These are phyloP conservation scores for Pharnaceum exiguum DNA, from an alignment of 148 eudicot species.

Conservation along the genomic window DNA sequence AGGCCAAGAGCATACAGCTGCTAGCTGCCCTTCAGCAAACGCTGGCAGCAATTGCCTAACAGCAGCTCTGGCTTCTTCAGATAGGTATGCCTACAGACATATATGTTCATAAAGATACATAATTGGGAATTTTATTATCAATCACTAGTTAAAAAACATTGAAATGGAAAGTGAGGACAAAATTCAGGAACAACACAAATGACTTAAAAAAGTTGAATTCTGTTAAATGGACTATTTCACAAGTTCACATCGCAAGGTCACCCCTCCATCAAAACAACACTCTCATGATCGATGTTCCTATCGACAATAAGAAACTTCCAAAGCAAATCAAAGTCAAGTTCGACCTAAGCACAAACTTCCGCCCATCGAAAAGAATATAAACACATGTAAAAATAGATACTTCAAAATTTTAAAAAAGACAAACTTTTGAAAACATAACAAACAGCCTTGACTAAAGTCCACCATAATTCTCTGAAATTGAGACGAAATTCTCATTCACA, in stretches of 20 bases:
- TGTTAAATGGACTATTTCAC: no score
- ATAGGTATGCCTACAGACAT: conserved; percentile 54
- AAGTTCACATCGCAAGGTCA: no score
- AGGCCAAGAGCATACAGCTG: conserved; percentile 86
- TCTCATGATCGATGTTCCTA: no score
- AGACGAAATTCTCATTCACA: neutral
- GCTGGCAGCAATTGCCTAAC: conserved; percentile 78
- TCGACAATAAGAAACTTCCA: neutral
- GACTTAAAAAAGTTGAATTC: no score
- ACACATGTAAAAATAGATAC: neutral
- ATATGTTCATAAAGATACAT: neutral
- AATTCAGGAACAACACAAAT: no score
- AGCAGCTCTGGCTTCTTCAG: conserved; percentile 57
- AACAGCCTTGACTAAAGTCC: neutral
- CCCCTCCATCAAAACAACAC: no score
- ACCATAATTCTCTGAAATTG: neutral
- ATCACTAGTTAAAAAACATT: neutral
- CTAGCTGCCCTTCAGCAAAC: conserved; percentile 75
- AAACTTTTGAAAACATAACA: neutral
- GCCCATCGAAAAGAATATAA: neutral
- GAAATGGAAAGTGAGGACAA: no score
- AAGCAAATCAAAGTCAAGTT: neutral
- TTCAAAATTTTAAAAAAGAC: neutral
- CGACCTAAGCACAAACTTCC: neutral
- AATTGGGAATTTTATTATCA: neutral